These are phyloP conservation scores for Sungouiozyma ichnusensis DNA, from an alignment of 805 yeast species.

Conservation along the genomic window DNA sequence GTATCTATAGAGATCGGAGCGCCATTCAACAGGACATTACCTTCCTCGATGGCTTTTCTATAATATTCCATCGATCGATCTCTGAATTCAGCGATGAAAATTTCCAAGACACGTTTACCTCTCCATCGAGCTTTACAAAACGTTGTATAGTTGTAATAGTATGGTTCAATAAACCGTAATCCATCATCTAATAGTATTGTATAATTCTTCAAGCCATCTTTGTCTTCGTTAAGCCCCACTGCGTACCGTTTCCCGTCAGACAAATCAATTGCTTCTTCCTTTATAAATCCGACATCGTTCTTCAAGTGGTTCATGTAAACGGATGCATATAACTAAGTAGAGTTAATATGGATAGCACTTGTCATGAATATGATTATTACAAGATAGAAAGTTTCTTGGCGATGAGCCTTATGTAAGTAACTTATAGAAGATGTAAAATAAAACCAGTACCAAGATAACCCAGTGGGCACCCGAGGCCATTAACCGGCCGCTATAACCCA, in stretches of 20 bases:
- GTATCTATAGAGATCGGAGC: conserved; percentile 54
- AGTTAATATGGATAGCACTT: too few relatives aligned
- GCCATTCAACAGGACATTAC: conserved; percentile 67
- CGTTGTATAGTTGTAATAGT: conserved; percentile 81
- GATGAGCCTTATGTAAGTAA: neutral
- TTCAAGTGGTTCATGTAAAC: neutral
- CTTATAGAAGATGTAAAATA: neutral
- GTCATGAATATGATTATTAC: too few relatives aligned
- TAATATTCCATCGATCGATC: conserved; percentile 64
- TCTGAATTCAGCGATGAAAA: conserved; percentile 77
- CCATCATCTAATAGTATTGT: conserved; percentile 11
- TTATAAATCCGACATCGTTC: neutral
- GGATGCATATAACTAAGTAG: too few relatives aligned
- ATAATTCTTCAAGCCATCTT: neutral
- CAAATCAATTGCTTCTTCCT: neutral
- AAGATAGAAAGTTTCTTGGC: neutral
- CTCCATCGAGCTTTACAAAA: conserved; percentile 90
- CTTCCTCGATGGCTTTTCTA: conserved; percentile 40
- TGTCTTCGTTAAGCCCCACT: neutral
- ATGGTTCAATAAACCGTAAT: conserved; percentile 69
- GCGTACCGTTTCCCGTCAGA: neutral
- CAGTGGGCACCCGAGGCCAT: conserved; percentile 7
- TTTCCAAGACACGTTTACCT: conserved; percentile 66
- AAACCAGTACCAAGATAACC: conserved; percentile 1
- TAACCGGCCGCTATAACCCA: conserved; percentile 24